phyloP scores from a whole-genome alignment of 108 stramenopile genomes.

The Nitzschia sp. region DNA sequence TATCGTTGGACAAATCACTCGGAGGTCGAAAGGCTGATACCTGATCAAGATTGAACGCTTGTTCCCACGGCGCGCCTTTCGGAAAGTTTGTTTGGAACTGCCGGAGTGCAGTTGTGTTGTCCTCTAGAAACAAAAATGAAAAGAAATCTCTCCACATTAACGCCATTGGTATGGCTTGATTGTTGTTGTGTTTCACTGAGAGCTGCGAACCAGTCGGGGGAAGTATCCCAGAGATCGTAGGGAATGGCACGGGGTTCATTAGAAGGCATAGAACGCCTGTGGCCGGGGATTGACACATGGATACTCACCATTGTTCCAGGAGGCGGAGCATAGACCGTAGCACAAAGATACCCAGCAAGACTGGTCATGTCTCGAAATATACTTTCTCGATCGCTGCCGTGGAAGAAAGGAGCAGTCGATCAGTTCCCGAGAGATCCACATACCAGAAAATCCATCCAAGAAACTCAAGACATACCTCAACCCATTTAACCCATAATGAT shows the following conservation, averaged over 20 bases:
- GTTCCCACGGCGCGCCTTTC: neutral
- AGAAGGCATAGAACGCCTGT: neutral
- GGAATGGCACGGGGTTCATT: no score
- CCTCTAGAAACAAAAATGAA: neutral
- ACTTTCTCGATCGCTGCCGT: constrained; percentile 1
- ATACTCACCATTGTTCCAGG: constrained; percentile 8
- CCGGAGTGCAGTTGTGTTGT: neutral
- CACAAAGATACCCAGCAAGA: constrained; percentile 11
- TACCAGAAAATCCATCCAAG: no score
- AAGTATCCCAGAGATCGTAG: no score
- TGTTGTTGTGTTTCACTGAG: neutral
- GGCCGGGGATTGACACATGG: neutral
- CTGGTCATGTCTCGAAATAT: constrained; percentile 12
- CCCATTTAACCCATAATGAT: neutral
- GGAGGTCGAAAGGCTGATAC: neutral
- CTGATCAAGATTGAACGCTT: neutral
- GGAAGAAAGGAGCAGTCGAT: neutral
- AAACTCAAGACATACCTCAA: neutral
- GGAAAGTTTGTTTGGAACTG: neutral
- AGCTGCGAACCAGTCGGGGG: neutral
- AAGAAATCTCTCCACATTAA: constrained; percentile 8
- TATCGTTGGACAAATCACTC: neutral
- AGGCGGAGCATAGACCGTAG: constrained; percentile 6
- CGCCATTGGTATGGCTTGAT: neutral
- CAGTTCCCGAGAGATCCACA: neutral